Evolutionary conservation across 371 early-diverging fungal genomes (phyloP), one percentile per base, ranked within the genome.

Genomic region (Mortierella sp.): DNA sequence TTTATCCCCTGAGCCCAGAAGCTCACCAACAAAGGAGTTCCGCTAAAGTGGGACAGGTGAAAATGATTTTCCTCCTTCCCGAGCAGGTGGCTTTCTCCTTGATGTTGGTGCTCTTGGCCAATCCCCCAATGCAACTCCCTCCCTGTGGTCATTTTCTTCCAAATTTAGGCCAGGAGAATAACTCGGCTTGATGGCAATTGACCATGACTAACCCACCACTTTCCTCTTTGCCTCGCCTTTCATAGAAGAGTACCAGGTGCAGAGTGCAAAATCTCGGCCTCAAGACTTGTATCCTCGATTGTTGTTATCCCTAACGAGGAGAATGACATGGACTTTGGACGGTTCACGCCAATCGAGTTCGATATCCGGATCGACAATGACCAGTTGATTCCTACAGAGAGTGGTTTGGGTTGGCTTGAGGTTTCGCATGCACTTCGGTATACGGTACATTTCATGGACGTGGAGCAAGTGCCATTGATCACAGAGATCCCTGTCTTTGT

Each of bases 291-390:
- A 18, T 72, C 79, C 18, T 63, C 73, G 0, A 25, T 59, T 5
- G 70, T 56, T 1, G 51, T 61, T 4, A 19, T 72, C 3, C 18
- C 62, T 12, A 79, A 79, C 47, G 66, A 72, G 1, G 70, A 72
- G 18, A 57, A 45, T 4, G 79, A 79, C 46, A 52, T 79, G 60
- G 79, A 79, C 51, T 79, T 79, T 48, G 79, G 79, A 9, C 79
- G 67, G 4, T 30, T 47, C 58, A 62, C 52, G 29, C 79, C 79
- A 11, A 57, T 79, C 18, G 79, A 72, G 26, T 66, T 79, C 43
- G 61, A 72, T 11, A 12, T 79, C 47, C 73, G 73, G 1, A 25
- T 79, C 23, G 79, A 79, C 53, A 79, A 79, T 46, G 70, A 72
- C 48, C 69, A 72, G 30, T 30, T 79, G 56, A 68, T 79, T 53